phyloP scores from a whole-genome alignment of 805 yeast genomes.

The Schwanniomyces occidentalis region DNA sequence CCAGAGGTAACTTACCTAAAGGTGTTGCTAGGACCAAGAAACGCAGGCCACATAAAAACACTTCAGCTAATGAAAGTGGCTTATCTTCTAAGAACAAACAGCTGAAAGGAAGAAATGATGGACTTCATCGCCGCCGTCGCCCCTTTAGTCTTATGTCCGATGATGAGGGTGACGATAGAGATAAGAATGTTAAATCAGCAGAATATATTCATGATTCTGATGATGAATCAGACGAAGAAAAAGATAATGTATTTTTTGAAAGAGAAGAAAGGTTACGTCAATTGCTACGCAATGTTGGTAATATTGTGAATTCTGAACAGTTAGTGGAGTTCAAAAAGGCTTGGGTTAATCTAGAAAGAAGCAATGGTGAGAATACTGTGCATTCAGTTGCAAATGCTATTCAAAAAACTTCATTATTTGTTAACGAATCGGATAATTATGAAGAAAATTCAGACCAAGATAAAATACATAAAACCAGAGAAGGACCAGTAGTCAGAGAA shows the following conservation, averaged over 20 bases:
- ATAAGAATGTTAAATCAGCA: constrained; percentile 43
- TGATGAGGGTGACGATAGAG: constrained; percentile 7
- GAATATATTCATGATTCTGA: constrained; percentile 61
- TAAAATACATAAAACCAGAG: no score
- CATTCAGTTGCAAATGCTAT: constrained; percentile 16
- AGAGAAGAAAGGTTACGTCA: constrained; percentile 53
- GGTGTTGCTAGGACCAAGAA: constrained; percentile 28
- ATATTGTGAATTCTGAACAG: constrained; percentile 35
- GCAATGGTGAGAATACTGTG: constrained; percentile 9
- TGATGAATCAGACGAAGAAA: constrained; percentile 62
- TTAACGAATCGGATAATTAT: constrained; percentile 14
- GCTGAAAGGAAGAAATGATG: constrained; percentile 7
- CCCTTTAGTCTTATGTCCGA: constrained; percentile 31
- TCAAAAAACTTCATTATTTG: constrained; percentile 14
- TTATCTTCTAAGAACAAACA: no score
- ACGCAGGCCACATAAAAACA: constrained; percentile 3
- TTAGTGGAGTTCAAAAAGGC: constrained; percentile 31
- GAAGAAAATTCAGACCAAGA: constrained; percentile 2
- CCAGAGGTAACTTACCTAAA: constrained; percentile 17
- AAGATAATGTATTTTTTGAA: constrained; percentile 51
- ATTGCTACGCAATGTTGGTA: constrained; percentile 35
- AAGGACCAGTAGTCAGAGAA: no score
- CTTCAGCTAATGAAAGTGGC: constrained; percentile 8
- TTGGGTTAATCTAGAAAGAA: constrained; percentile 24
- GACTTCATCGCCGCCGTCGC: constrained; percentile 8